A percentile compares a stretch with the other conserved stretches of the same genome.
Conservation (phyloP, 2,329 filamentous ascomycete genomes). For the Clathrospora elynae region DNA sequence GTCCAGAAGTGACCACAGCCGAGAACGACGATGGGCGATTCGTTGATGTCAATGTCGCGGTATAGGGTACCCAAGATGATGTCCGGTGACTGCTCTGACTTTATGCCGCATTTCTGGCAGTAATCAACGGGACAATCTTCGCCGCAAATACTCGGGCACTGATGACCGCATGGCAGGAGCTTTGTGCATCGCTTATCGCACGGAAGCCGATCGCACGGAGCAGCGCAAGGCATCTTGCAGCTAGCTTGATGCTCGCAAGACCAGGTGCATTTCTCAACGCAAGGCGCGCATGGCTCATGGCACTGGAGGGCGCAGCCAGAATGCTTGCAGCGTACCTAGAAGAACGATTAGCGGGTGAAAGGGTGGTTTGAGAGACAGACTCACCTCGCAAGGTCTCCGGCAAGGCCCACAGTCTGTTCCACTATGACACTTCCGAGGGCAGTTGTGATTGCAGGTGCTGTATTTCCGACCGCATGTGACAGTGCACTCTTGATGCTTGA, state of each 20-base stretch:
- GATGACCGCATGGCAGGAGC: constrained; percentile 33
- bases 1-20: constrained; percentile 40
- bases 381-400: constrained; percentile 25
- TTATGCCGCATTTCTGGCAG: constrained; percentile 28
- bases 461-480: constrained; percentile 31
- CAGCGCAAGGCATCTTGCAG: constrained; percentile 44
- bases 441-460: constrained; percentile 36
- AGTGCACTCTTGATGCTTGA: constrained; percentile 22
- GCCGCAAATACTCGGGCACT: constrained; percentile 38
- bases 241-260: constrained; percentile 38
- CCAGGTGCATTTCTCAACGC: constrained; percentile 40
- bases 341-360: not conserved
- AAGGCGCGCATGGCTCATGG: constrained; percentile 42
- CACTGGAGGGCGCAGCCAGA: constrained; percentile 27
- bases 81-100: constrained; percentile 27
- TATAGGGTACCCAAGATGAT: constrained; percentile 28
- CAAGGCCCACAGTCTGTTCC: constrained; percentile 31
- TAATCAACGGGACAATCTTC: constrained; percentile 30
- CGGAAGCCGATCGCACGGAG: constrained; percentile 37
- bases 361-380: not conserved
- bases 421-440: constrained; percentile 27
- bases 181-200: constrained; percentile 35
- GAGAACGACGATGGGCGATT: constrained; percentile 32
- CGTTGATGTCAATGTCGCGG: constrained; percentile 32
- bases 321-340: constrained; percentile 33